Percentiles rank a stretch among this genome's conserved stretches.
phyloP scores from a whole-genome alignment of 1,139 yeast genomes.

The Geotrichum carabidarum region DNA sequence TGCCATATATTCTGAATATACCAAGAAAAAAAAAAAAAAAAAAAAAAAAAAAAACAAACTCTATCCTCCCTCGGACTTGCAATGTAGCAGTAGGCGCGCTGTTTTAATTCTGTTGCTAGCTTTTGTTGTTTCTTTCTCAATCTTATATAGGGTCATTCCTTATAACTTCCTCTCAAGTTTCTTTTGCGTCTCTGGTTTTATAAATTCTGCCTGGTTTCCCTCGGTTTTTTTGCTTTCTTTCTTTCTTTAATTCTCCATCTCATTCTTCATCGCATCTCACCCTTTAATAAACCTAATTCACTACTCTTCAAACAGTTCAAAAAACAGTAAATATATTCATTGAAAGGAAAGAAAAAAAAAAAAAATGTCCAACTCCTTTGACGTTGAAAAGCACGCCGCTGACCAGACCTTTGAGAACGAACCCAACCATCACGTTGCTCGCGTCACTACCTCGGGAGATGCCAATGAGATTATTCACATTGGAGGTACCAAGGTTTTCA shows the following conservation, averaged over 20 bases:
- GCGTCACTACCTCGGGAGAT: conserved; percentile 19
- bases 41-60: too few species aligned
- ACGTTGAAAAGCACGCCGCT: conserved; percentile 10
- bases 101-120: too few species aligned
- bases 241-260: background rate
- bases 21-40: too few species aligned
- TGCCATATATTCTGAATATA: too few species aligned
- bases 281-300: background rate
- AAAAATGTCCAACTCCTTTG: conserved; percentile 1
- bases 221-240: background rate
- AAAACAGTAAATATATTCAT: background rate
- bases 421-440: conserved; percentile 3
- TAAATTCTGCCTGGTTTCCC: too few species aligned
- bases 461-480: conserved; percentile 55
- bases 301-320: background rate
- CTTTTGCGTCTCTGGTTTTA: too few species aligned
- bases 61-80: too few species aligned
- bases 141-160: too few species aligned
- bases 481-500: conserved; percentile 62
- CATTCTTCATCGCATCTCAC: background rate
- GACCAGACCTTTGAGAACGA: conserved; percentile 4
- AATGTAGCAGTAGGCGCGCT: too few species aligned
- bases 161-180: too few species aligned
- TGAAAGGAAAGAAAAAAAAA: background rate
- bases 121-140: too few species aligned